Evolutionary conservation across 2,329 filamentous ascomycete species (phyloP), one percentile per base, ranked within the genome.

Genomic region (Xylaria sp.): DNA sequence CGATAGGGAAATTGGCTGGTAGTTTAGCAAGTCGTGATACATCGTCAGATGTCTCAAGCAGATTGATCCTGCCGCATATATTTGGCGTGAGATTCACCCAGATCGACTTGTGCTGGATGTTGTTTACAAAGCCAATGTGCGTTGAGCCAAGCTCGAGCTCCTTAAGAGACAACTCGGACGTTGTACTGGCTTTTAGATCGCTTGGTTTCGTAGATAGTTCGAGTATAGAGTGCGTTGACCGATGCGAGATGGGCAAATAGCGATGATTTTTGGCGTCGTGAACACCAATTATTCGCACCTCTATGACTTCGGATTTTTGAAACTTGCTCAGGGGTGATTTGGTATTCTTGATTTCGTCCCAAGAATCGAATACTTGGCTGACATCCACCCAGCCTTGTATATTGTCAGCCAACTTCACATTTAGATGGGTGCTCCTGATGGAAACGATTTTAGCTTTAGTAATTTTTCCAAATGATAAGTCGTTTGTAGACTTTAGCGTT

Each of bases 81-180:
- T 91, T 93, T 7, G 96, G 94, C 1, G 94, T 94, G 25, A 99
- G 82, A 77, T 94, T 98, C 55, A 97, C 91, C 95, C 96, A 98
- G 25, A 97, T 85, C 77, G 88, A 92, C 72, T 93, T 90, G 34
- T 92, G 87, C 25, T 88, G 88, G 70, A 95, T 86, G 77, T 98
- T 98, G 85, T 98, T 99, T 78, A 99, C 89, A 77, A 95, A 98
- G 0, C 92, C 94, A 60, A 97, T 81, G 80, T 92, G 90, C 1
- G 87, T 88, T 20, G 91, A 90, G 20, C 92, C 94, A 60, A 89
- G 83, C 75, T 91, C 85, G 70, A 99, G 83, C 69, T 92, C 88
- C 31, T 93, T 90, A 39, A 98, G 83, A 8, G 89, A 89, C 55
- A 97, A 83, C 0, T 90, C 83, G 41, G 83, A 75, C 0, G 81